Percentiles rank a stretch among this genome's conserved stretches.
These are phyloP conservation scores for Jaenimonas drosophilae DNA, from an alignment of 208 protist genomes.

Conservation along the genomic window DNA sequence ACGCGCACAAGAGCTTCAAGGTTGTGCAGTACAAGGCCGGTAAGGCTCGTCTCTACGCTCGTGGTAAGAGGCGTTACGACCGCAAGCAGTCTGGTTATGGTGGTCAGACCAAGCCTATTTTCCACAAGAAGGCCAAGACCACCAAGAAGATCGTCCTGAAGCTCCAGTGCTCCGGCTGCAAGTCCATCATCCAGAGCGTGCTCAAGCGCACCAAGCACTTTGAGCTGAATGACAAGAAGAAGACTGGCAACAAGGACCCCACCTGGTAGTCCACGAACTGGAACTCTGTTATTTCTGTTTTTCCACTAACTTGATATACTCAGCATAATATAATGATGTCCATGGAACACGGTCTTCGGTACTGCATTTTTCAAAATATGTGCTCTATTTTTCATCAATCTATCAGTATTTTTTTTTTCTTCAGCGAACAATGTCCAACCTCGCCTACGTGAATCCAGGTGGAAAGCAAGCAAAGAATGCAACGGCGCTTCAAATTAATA, in stretches of 20 bases:
- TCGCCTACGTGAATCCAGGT: slow-evolving; percentile 89
- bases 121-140: slow-evolving; percentile 99
- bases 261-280: slow-evolving; percentile 65
- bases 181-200: slow-evolving; percentile 89
- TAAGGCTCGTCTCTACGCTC: slow-evolving; percentile 97
- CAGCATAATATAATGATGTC: neutral
- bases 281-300: slow-evolving; percentile 2
- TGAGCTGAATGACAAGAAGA: slow-evolving; percentile 94
- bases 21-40: slow-evolving; percentile 99
- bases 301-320: neutral
- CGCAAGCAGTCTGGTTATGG: slow-evolving; percentile 98
- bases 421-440: slow-evolving; percentile 38
- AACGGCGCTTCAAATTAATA: slow-evolving; percentile 97
- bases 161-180: slow-evolving; percentile 94
- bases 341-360: too few species aligned
- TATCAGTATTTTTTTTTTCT: neutral
- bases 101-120: slow-evolving; percentile 99
- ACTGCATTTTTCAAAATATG: slow-evolving; percentile 8
- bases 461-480: slow-evolving; percentile 74
- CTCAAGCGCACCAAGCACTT: slow-evolving; percentile 99
- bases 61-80: slow-evolving; percentile 99
- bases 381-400: slow-evolving; percentile 6
- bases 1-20: slow-evolving; percentile 97
- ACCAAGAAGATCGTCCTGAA: slow-evolving; percentile 98
- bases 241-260: slow-evolving; percentile 78